A percentile compares a stretch with the other conserved stretches of the same genome.
These are phyloP conservation scores for Blastocystis sp. DNA, from an alignment of 352 stramenopile species.

Conservation along the genomic window DNA sequence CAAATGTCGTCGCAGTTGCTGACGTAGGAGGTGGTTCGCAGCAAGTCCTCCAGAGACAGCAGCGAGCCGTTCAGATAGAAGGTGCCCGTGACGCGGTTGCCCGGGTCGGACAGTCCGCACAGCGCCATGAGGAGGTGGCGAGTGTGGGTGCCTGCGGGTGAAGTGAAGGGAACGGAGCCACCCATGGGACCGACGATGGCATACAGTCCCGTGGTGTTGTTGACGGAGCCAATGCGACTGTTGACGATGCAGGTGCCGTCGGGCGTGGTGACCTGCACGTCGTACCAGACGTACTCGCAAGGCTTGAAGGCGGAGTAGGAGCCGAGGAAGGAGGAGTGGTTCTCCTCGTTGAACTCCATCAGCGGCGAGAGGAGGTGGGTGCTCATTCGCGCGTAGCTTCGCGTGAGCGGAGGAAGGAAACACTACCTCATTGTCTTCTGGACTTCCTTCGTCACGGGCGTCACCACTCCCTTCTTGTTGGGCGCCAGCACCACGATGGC, in stretches of 20 bases:
- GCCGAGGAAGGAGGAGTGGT: slow-evolving; percentile 5
- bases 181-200: slow-evolving; percentile 56
- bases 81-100: slow-evolving; percentile 40
- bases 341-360: slow-evolving; percentile 50
- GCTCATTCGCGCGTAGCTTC: slow-evolving; percentile 60
- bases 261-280: slow-evolving; percentile 17
- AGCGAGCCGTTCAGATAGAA: slow-evolving; percentile 54
- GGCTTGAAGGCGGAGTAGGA: slow-evolving; percentile 17
- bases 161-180: neutral
- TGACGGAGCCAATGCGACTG: slow-evolving; percentile 61
- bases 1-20: slow-evolving; percentile 52
- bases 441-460: slow-evolving; percentile 43
- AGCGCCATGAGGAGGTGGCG: slow-evolving; percentile 58
- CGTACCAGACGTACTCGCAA: slow-evolving; percentile 57
- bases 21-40: slow-evolving; percentile 42
- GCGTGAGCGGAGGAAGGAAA: no score
- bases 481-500: slow-evolving; percentile 17
- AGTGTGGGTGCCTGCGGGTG: slow-evolving; percentile 1
- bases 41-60: slow-evolving; percentile 5
- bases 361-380: slow-evolving; percentile 43
- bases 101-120: slow-evolving; percentile 29
- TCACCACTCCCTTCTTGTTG: slow-evolving; percentile 3
- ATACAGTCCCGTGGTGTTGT: slow-evolving; percentile 56
- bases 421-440: slow-evolving; percentile 55
- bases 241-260: slow-evolving; percentile 33